phyloP scores from a whole-genome alignment of 257 asterid species.

The Coffea canephora region DNA sequence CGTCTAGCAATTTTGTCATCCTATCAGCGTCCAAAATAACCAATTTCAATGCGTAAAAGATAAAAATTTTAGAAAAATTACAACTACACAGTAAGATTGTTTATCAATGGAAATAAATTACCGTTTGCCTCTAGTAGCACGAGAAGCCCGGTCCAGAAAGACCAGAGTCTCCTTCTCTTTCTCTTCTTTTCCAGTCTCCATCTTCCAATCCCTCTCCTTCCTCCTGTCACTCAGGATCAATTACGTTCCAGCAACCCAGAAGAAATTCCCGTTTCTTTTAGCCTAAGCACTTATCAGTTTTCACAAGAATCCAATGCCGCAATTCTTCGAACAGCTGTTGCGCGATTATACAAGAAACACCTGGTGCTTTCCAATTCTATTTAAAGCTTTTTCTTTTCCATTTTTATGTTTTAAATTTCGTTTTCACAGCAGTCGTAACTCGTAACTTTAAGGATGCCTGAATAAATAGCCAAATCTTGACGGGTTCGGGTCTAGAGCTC shows the following conservation, averaged over 20 bases:
- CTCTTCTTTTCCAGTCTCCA: conserved; percentile 52
- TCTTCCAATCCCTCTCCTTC: conserved; percentile 13
- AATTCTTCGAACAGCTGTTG: conserved; percentile 23
- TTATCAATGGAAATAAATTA: conserved; percentile 7
- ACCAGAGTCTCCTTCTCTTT: conserved; percentile 31
- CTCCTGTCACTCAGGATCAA: background rate
- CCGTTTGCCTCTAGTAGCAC: conserved; percentile 97
- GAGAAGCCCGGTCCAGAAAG: conserved; percentile 69
- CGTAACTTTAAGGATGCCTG: background rate
- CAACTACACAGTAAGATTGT: conserved; percentile 1
- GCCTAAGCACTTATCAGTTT: background rate
- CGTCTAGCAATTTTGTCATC: conserved; percentile 87
- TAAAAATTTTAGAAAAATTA: background rate
- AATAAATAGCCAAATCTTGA: background rate
- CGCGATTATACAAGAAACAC: background rate
- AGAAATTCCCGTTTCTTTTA: too few relatives aligned
- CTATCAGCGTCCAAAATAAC: conserved; percentile 31
- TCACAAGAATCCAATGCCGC: background rate
- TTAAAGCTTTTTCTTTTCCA: too few relatives aligned
- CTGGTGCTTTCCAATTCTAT: too few relatives aligned
- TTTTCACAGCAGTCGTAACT: too few relatives aligned
- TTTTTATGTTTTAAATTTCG: too few relatives aligned
- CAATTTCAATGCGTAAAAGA: conserved; percentile 15
- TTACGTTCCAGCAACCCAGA: background rate
- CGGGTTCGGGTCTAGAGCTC: background rate